Evolutionary conservation across 2,329 filamentous ascomycete species (phyloP), one percentile per base, ranked within the genome.

Genomic region (Claviceps sp.): DNA sequence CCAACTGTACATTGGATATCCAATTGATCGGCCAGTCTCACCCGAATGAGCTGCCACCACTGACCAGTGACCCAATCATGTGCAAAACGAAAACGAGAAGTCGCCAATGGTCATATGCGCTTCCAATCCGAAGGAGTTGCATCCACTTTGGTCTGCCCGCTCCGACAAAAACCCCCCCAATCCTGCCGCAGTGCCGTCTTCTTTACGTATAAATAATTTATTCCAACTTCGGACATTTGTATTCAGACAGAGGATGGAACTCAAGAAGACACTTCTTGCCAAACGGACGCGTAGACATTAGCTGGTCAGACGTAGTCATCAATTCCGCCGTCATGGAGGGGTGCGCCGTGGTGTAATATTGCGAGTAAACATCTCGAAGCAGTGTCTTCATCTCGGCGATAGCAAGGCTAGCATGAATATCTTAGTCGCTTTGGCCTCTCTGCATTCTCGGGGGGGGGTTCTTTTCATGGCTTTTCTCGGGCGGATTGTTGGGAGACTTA

Each of bases 381-480:
- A 86, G 61, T 1, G 73, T 74, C 65, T 83, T 85, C 82, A 86
- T 86, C 64, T 86, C 82, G 16, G 76, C 75, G 49, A 83, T 68
- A 0, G 82, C 82, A 52, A 86, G 71, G 57, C 67, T 70, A 53
- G 8, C 30, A 22, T 13, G 18, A 20, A 22, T 24, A 4, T 46
- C 22, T 51, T 30, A 44, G 48, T 34, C 24, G 1, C 24, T 22
- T 20, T 14, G 1, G 2, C 14, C 14, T 24, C 7, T 14, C 6
- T 14, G 1, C 3, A 24, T 16, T 41, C 48, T n/a, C 37, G 40
- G 8, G 26, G 8, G 26, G 26, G 3, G 9, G 1, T 30, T 9
- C 26, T 30, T 30, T 34, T 34, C 30, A 34, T 11, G 30, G 3
- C 0, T 30, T 34, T 34, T 34, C 9, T 34, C 4, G 9, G 30